Conservation (phyloP, 768 basidiomycete species). For the Phaeotremella skinneri region DNA sequence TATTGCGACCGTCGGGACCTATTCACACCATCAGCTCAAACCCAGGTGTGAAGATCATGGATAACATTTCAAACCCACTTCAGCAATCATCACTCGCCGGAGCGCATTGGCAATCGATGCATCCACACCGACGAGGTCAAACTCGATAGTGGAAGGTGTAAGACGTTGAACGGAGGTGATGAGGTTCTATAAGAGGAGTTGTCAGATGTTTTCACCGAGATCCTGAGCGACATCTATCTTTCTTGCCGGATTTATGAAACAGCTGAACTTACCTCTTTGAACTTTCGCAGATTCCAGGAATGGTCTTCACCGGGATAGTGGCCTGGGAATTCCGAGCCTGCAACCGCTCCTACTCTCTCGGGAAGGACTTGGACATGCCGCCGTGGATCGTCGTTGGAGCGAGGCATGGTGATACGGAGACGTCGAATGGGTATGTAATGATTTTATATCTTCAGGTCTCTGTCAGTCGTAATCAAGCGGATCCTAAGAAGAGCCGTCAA, state of each 20-base stretch:
- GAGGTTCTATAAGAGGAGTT: slow-evolving; percentile 56
- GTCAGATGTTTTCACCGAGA: too few species aligned
- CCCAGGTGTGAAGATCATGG: background rate
- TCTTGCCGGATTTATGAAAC: background rate
- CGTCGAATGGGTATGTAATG: background rate
- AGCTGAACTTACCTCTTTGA: slow-evolving; percentile 65
- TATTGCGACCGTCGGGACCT: slow-evolving; percentile 89
- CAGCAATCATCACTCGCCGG: slow-evolving; percentile 85
- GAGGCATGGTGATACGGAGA: slow-evolving; percentile 17
- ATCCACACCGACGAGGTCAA: slow-evolving; percentile 93
- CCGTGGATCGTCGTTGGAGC: slow-evolving; percentile 30
- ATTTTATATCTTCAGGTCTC: background rate
- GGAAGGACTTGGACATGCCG: slow-evolving; percentile 46
- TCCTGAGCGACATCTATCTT: background rate
- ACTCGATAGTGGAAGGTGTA: slow-evolving; percentile 81
- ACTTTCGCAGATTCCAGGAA: slow-evolving; percentile 73
- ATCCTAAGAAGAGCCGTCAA: slow-evolving; percentile 1
- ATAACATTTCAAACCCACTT: slow-evolving; percentile 59
- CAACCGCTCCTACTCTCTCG: slow-evolving; percentile 55
- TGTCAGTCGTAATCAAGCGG: background rate
- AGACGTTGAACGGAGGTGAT: slow-evolving; percentile 71
- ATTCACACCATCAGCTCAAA: slow-evolving; percentile 6
- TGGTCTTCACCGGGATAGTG: slow-evolving; percentile 81
- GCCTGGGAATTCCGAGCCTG: slow-evolving; percentile 87
- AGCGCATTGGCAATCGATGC: slow-evolving; percentile 94